Percentiles rank a stretch among this genome's conserved stretches.
phyloP scores from a whole-genome alignment of 352 stramenopile species.

The Phytophthora ohioensis region DNA sequence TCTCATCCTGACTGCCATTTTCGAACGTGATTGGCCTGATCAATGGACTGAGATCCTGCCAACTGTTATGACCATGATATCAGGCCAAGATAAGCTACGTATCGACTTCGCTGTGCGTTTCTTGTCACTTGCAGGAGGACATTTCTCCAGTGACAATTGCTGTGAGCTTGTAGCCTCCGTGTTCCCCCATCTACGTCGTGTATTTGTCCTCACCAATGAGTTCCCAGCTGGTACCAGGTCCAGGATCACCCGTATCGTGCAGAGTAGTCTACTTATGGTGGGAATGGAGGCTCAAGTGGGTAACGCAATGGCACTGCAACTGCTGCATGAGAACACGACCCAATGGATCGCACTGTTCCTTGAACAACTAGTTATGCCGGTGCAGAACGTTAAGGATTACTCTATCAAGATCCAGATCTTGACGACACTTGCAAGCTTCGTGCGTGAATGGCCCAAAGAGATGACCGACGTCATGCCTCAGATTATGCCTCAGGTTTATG shows the following conservation, averaged over 20 bases:
- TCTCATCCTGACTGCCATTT: constrained; percentile 80
- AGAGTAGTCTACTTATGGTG: constrained; percentile 82
- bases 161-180: constrained; percentile 78
- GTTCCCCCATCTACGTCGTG: constrained; percentile 75
- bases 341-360: constrained; percentile 83
- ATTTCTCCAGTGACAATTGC: constrained; percentile 86
- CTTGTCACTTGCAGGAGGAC: constrained; percentile 70
- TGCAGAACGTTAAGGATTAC: constrained; percentile 64
- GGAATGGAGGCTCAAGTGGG: constrained; percentile 87
- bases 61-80: constrained; percentile 65
- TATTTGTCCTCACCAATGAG: constrained; percentile 57
- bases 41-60: constrained; percentile 85
- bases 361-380: constrained; percentile 52
- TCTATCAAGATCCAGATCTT: constrained; percentile 84
- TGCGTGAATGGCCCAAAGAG: constrained; percentile 85
- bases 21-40: constrained; percentile 86
- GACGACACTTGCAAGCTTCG: constrained; percentile 76
- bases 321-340: constrained; percentile 72
- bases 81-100: constrained; percentile 55
- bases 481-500: constrained; percentile 78
- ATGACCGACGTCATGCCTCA: constrained; percentile 77
- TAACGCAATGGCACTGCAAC: constrained; percentile 57
- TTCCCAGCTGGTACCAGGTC: constrained; percentile 64
- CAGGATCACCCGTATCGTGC: constrained; percentile 76
- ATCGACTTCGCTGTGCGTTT: constrained; percentile 83